Base-by-base conservation (phyloP, 192 early-diverging fungal genomes). In the Umbelopsis sp. region DNA sequence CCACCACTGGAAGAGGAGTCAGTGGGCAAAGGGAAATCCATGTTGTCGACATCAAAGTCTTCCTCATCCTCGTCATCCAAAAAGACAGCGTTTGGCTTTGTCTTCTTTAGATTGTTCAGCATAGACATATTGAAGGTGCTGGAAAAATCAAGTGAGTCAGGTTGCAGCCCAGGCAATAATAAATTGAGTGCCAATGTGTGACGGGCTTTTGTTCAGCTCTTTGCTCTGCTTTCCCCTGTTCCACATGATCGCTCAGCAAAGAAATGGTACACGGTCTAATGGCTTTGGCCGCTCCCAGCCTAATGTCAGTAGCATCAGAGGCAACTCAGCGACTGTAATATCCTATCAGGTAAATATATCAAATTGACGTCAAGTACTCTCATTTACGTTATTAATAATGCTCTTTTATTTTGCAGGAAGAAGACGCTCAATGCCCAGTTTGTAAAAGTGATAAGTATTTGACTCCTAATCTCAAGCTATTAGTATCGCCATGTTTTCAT, bases 401-500 rank as follows among this genome's bases (percentile, higher is more conserved):
- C 27, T 30, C 30, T 61, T 41, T 30, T 12, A 9, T 3, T 6
- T 20, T n/a, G 52, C 52, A 75, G 74, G 74, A 80, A 68, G 78
- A 80, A 47, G 78, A 80, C 68, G 74, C 74, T 18, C 74, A 80
- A 53, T 94, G 92, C 47, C 92, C 90, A 37, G 90, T 96, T 20
- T 98, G 95, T 79, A 89, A 90, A 68, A 91, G 89, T 64, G 87
- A 91, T 52, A 85, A 91, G 71, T 97, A 95, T 79, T 83, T 98
- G 46, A 94, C 92, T 67, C 90, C 90, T 23, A 85, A 85, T 69
- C 88, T 98, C 85, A 91, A 89, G 75, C 86, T 98, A 35, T 82
- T 95, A n/a, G 95, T 96, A 22, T 89, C 91, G 44, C 93, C 93
- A 12, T 98, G 97, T 79, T 96, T 94, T 78, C 96, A 98, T 85